Evolutionary conservation across 176 grass and related monocot species (phyloP).

Genomic region (Oryza longistaminata): DNA sequence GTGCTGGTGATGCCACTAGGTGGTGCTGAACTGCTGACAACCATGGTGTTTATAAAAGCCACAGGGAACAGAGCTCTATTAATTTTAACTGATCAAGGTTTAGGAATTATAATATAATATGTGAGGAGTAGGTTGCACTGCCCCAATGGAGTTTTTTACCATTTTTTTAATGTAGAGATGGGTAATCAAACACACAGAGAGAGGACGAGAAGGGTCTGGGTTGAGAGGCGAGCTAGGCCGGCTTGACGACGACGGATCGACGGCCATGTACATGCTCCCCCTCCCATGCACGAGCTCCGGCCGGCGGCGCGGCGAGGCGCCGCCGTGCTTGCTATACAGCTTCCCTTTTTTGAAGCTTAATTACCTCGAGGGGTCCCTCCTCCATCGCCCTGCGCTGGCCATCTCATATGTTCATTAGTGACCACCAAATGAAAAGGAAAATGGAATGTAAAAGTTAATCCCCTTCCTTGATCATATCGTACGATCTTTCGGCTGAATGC

Average conservation of each 20-base stretch:
- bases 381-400: neutral
- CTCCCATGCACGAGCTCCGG: conserved; percentile 3
- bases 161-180: too few species aligned
- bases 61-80: neutral
- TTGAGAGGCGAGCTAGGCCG: conserved; percentile 48
- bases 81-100: neutral
- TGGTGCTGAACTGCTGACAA: conserved; percentile 12
- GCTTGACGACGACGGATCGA: neutral
- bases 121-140: conserved; percentile 50
- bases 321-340: conserved; percentile 15
- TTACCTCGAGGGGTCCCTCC: too few species aligned
- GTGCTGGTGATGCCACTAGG: conserved; percentile 4
- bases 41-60: conserved; percentile 46
- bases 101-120: conserved; percentile 11
- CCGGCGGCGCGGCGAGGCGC: neutral
- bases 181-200: neutral
- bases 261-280: conserved; percentile 30
- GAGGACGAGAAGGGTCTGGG: conserved; percentile 13
- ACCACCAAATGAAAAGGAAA: neutral
- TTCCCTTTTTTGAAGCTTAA: conserved; percentile 32
- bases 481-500: neutral
- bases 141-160: conserved; percentile 48
- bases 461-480: neutral
- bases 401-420: neutral
- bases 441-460: conserved; percentile 6